Conservation (phyloP, 163 green algal genomes). For the Chloroidium sp. region DNA sequence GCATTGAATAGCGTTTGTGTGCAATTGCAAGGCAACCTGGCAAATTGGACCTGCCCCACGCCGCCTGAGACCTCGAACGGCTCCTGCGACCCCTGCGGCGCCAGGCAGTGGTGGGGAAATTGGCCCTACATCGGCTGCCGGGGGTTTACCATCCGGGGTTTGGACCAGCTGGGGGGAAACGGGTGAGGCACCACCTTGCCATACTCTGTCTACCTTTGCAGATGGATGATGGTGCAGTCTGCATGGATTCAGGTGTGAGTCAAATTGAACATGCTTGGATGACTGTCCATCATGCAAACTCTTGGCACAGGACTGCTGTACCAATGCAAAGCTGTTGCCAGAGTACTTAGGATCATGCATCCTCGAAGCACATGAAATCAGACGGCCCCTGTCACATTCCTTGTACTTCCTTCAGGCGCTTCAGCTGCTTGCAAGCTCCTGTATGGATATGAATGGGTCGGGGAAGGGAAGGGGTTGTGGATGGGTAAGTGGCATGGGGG, state of each 20-base stretch:
- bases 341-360: too few relatives aligned
- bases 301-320: too few relatives aligned
- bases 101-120: not conserved
- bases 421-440: not conserved
- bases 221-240: too few relatives aligned
- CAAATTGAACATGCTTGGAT: too few relatives aligned
- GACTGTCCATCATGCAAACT: too few relatives aligned
- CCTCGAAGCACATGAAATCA: too few relatives aligned
- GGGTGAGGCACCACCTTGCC: too few relatives aligned
- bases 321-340: too few relatives aligned
- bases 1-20: not conserved
- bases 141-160: not conserved
- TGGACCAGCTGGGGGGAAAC: not conserved
- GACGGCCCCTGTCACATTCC: too few relatives aligned
- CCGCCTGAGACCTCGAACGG: not conserved
- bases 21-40: not conserved
- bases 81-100: constrained; percentile 8
- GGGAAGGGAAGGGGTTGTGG: not conserved
- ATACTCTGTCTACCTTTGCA: too few relatives aligned
- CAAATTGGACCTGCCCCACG: constrained; percentile 9
- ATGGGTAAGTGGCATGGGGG: not conserved
- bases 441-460: not conserved
- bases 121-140: not conserved
- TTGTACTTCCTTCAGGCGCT: too few relatives aligned
- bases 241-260: too few relatives aligned